Evolutionary conservation across 768 basidiomycete species (phyloP), one percentile per base, ranked within the genome.

Genomic region (Rhodotorula graminis): DNA sequence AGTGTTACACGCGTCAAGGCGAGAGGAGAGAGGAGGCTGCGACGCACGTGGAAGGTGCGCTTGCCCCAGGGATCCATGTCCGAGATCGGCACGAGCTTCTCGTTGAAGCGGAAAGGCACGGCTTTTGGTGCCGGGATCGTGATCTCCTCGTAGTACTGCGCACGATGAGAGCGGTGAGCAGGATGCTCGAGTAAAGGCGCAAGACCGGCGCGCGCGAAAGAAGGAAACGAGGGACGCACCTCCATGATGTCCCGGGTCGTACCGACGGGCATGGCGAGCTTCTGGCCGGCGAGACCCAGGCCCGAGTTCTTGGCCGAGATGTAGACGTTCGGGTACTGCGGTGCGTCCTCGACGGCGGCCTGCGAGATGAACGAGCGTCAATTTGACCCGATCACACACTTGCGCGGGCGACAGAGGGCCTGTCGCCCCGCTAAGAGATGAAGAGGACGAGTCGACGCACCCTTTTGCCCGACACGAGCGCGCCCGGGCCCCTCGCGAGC

Each of bases 101-200:
- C 96, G 9, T 84, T 84, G 10, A 80, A 78, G 62, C 86, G 87
- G 15, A 89, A 88, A 18, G 93, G 93, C 1, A 95, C 85, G 4
- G 87, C 84, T 73, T 83, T 88, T 0, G 92, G 86, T 21, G 95
- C 93, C 14, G 96, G 96, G 49, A 98, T 84, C 33, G 87, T 84
- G 27, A 96, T 90, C 83, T 97, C 94, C 80, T 95, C 90, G 78
- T 88, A 92, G 58, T 88, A 86, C 92, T 94, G 71, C 37, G 37
- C 15, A 7, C 5, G 21, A 27, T 11, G 3, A 73, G 0, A 42
- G 27, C 64, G 73, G 61, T 40, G 31, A 49, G 15, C 47, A 14
- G 47, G 58, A 65, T 14, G 18, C 8, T 23, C 19, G 19, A 49
- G 21, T 18, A 18, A 47, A 23, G 47, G 47, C 19, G 4, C 4